A percentile compares a stretch with the other conserved stretches of the same genome.
Evolutionary conservation across 2,329 filamentous ascomycete species (phyloP).

Genomic region (Chaetomium sp.): DNA sequence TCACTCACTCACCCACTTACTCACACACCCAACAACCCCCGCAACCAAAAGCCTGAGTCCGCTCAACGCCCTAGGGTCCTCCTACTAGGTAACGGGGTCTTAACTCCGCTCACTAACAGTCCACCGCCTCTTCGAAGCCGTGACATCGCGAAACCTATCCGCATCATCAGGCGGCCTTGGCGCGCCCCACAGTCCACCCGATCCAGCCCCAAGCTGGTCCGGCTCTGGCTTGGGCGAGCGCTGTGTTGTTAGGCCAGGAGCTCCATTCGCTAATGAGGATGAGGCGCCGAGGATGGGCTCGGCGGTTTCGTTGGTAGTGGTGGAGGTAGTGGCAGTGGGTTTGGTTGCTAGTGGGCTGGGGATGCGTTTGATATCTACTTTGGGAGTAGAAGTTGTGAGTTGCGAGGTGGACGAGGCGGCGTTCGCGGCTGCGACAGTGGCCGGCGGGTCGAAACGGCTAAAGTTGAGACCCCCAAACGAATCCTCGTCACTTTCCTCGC

Average conservation of each 20-base stretch:
- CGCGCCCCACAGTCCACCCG: constrained; percentile 40
- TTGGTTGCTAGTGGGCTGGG: not conserved
- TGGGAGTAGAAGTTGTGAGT: not conserved
- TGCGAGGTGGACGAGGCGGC: too few relatives aligned
- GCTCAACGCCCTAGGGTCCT: too few relatives aligned
- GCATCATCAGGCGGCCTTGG: constrained; percentile 39
- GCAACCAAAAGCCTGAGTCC: too few relatives aligned
- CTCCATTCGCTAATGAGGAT: too few relatives aligned
- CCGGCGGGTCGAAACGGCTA: constrained; percentile 29
- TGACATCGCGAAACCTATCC: constrained; percentile 41
- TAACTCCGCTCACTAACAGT: constrained; percentile 44
- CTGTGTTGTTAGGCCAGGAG: not conserved
- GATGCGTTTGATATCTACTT: not conserved
- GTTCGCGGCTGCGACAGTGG: not conserved
- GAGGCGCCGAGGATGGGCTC: too few relatives aligned
- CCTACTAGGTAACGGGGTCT: too few relatives aligned
- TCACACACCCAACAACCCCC: constrained; percentile 13
- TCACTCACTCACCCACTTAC: too few relatives aligned
- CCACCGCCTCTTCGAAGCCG: constrained; percentile 47
- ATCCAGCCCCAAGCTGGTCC: constrained; percentile 33
- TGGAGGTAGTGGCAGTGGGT: too few relatives aligned
- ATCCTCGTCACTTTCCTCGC: constrained; percentile 44
- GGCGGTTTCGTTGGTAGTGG: too few relatives aligned
- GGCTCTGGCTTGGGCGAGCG: constrained; percentile 25
- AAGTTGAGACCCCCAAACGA: constrained; percentile 41